Base-by-base conservation (phyloP, 139 green algal genomes). In the Gonium pectorale region DNA sequence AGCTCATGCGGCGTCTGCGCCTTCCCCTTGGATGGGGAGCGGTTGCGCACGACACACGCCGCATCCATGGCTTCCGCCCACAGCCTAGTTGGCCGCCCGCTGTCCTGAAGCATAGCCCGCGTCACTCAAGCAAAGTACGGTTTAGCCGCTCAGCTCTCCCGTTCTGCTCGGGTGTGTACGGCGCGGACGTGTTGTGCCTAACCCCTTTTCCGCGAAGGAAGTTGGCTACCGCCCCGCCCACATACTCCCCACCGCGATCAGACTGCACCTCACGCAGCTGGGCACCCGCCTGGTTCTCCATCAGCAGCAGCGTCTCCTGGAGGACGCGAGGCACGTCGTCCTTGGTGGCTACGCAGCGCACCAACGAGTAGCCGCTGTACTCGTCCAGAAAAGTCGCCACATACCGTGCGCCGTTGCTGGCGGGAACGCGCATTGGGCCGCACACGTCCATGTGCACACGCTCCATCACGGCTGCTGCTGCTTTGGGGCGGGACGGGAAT, bases 131-230 rank as follows among this genome's bases (percentile, higher is more conserved):
- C 19, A 90, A 41, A 0, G 86, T 87, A 7, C 72, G 69, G 80
- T 90, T 87, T 1, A 87, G 8, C 1, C 86, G 72, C 73, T 90
- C 86, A 44, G 80, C 80, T 13, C 35, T 40, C 6, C 86, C 86
- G 29, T 90, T 90, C 37, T 79, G 52, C 52, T 90, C 41, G 0
- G 86, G 86, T 9, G 64, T 86, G 54, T 87, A 87, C 27, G 75
- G 43, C 33, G 40, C 63, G 27, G 37, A 72, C 6, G 37, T 52
- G 40, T 85, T 22, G 38, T 86, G 72, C 7, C 35, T 26, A 24
- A 85, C 84, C 43, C 86, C 86, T 5, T 69, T 68, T 2, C 3
- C 27, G 0, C 2, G 15, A 29, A 75, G 60, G 38, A 56, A 77
- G 1, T 0, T 24, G 7, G 7, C 0, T 11, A 86, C 6, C 24